phyloP scores from a whole-genome alignment of 148 eudicot genomes.

The Chenopodium berlandieri region DNA sequence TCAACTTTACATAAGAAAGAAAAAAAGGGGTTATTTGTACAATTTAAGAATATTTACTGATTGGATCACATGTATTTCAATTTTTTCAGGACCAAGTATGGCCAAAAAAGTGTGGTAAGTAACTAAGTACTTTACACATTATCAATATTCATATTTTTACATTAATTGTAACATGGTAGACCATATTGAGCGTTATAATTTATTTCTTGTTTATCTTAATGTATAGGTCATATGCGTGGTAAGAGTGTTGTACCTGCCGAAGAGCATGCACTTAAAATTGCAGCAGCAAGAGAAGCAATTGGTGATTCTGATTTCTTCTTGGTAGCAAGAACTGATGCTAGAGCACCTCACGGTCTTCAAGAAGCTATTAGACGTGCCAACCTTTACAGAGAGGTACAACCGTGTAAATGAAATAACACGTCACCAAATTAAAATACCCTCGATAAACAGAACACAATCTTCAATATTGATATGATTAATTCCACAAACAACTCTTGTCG shows the following conservation, averaged over 20 bases:
- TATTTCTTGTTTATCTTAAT: background rate
- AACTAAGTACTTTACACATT: background rate
- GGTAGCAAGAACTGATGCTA: conserved; percentile 44
- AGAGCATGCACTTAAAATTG: conserved; percentile 43
- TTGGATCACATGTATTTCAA: background rate
- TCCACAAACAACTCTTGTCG: background rate
- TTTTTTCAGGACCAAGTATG: conserved; percentile 36
- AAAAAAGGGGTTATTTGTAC: background rate
- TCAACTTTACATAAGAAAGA: background rate
- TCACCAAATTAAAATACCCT: too few species aligned
- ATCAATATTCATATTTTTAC: background rate
- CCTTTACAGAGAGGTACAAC: conserved; percentile 32
- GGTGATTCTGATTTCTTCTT: conserved; percentile 43
- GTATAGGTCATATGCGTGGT: conserved; percentile 26
- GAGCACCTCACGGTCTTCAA: conserved; percentile 37
- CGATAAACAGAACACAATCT: too few species aligned
- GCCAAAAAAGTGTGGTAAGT: conserved; percentile 45
- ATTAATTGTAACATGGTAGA: background rate
- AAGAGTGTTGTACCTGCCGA: conserved; percentile 30
- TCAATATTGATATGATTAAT: too few species aligned
- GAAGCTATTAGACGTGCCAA: conserved; percentile 45
- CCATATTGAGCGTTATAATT: background rate
- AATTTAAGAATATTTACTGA: too few species aligned
- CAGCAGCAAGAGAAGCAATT: conserved; percentile 44
- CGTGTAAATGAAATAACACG: too few species aligned